Conservation (phyloP, 441 rosid species). For the Theobroma grandiflorum region DNA sequence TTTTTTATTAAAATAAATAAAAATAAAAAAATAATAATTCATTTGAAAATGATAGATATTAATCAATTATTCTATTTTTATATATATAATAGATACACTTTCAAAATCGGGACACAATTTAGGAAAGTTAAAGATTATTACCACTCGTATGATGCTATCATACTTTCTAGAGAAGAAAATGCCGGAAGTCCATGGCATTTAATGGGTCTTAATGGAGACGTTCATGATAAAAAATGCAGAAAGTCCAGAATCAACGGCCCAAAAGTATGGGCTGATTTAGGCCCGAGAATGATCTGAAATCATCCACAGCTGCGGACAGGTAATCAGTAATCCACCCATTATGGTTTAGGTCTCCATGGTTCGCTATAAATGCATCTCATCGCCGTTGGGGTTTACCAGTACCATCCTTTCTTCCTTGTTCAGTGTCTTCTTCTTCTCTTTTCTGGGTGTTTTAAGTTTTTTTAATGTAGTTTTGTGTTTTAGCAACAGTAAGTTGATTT, state of each 20-base stretch:
- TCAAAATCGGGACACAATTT: too few relatives aligned
- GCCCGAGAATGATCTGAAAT: not conserved
- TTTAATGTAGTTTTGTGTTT: not conserved
- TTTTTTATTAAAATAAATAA: too few relatives aligned
- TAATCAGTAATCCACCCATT: not conserved
- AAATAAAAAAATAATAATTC: too few relatives aligned
- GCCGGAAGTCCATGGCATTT: too few relatives aligned
- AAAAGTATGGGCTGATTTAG: not conserved
- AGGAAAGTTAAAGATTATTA: too few relatives aligned
- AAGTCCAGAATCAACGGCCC: not conserved
- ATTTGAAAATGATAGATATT: too few relatives aligned
- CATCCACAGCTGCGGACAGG: not conserved
- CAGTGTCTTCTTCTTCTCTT: not conserved
- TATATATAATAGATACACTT: too few relatives aligned
- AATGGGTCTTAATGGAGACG: not conserved
- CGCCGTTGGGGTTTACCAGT: not conserved
- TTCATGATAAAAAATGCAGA: not conserved
- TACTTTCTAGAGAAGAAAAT: too few relatives aligned
- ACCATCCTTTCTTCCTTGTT: not conserved
- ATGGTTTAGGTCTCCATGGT: conserved; percentile 1
- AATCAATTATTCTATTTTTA: too few relatives aligned
- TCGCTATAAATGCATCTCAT: not conserved
- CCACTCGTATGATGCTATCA: too few relatives aligned
- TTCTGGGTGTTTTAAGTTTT: not conserved
- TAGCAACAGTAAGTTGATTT: not conserved